These are phyloP conservation scores for Boeremia exigua DNA, from an alignment of 2,329 filamentous ascomycete species.

Conservation along the genomic window DNA sequence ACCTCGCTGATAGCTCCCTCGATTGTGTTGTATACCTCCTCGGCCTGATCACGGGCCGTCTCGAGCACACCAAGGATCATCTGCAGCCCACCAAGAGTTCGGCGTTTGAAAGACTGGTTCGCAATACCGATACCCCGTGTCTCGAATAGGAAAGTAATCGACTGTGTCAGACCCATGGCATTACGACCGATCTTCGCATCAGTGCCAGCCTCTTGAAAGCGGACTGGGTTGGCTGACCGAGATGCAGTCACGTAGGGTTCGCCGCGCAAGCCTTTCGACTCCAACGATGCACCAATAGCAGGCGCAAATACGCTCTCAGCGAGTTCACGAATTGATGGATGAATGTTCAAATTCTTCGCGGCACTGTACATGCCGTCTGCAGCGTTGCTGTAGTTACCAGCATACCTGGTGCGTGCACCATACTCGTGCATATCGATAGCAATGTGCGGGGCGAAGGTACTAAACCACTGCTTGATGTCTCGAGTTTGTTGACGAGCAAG, in stretches of 20 bases:
- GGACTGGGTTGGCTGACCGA: slow-evolving; percentile 28
- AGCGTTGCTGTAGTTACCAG: slow-evolving; percentile 40
- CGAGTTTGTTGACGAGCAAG: slow-evolving; percentile 44
- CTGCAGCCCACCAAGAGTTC: slow-evolving; percentile 40
- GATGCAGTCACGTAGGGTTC: slow-evolving; percentile 45
- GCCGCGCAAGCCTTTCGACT: slow-evolving; percentile 37
- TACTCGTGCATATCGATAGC: slow-evolving; percentile 49
- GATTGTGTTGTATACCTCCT: slow-evolving; percentile 35
- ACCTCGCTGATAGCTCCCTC: slow-evolving; percentile 37
- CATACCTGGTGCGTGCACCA: slow-evolving; percentile 32
- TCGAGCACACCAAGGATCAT: slow-evolving; percentile 46
- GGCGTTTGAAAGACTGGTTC: slow-evolving; percentile 42
- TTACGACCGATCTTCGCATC: slow-evolving; percentile 48
- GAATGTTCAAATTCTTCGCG: slow-evolving; percentile 48
- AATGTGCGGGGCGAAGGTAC: slow-evolving; percentile 40
- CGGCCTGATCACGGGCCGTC: slow-evolving; percentile 39
- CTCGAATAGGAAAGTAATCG: slow-evolving; percentile 45
- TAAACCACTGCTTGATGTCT: slow-evolving; percentile 44
- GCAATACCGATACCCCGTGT: slow-evolving; percentile 46
- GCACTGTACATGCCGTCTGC: slow-evolving; percentile 46
- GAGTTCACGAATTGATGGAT: slow-evolving; percentile 42
- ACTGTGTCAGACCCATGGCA: slow-evolving; percentile 46
- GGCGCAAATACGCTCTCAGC: slow-evolving; percentile 43
- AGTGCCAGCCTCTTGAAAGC: slow-evolving; percentile 42
- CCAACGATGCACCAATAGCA: slow-evolving; percentile 38